Percentiles rank a stretch among this genome's conserved stretches.
These are phyloP conservation scores for Chalaropsis thielavioides DNA, from an alignment of 2,329 filamentous ascomycete species.

Conservation along the genomic window DNA sequence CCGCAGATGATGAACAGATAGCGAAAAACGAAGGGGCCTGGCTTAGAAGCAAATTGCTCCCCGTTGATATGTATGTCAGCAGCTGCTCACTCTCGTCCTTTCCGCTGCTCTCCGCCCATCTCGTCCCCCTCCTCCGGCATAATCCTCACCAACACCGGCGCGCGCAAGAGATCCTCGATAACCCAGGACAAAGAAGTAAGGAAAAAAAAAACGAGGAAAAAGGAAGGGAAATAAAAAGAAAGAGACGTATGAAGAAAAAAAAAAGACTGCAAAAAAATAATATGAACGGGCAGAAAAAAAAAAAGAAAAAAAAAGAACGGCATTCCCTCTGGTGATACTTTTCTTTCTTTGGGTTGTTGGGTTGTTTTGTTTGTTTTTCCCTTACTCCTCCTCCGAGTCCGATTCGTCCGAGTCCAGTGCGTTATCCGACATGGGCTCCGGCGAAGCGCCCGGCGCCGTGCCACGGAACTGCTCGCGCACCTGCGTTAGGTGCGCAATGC, in stretches of 20 bases:
- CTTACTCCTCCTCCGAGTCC: constrained; percentile 35
- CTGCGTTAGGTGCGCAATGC: constrained; percentile 45
- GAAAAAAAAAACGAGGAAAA: neutral
- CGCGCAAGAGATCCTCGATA: neutral
- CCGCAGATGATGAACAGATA: neutral
- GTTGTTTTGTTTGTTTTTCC: constrained; percentile 18
- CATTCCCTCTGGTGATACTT: no score
- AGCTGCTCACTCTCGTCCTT: neutral
- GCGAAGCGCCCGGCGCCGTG: constrained; percentile 15
- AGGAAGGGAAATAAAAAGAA: neutral
- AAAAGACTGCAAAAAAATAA: neutral
- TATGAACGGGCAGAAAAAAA: constrained; percentile 5
- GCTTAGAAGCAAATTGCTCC: neutral
- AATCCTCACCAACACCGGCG: neutral
- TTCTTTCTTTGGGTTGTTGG: neutral
- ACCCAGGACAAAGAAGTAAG: neutral
- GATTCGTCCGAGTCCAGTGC: constrained; percentile 27
- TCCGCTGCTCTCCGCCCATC: no score
- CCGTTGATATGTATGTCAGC: neutral
- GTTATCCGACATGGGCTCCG: constrained; percentile 17
- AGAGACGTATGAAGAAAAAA: constrained; percentile 7
- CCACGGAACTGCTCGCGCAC: constrained; percentile 29
- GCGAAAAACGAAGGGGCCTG: neutral
- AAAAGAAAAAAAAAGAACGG: neutral
- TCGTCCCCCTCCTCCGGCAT: neutral